Evolutionary conservation across 371 early-diverging fungal species (phyloP).

Genomic region (Apophysomyces ossiformis): DNA sequence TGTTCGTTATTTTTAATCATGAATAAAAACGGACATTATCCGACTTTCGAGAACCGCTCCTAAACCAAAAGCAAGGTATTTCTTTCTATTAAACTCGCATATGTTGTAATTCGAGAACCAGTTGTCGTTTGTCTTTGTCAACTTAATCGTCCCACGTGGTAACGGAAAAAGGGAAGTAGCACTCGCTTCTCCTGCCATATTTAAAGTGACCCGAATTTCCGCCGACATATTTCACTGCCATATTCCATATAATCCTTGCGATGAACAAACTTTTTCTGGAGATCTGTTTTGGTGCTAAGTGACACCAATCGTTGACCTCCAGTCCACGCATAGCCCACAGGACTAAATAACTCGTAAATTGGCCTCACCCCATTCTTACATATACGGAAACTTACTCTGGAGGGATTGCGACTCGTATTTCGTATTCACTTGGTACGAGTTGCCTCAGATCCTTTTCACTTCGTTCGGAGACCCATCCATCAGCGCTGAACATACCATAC

Average conservation of each 20-base stretch:
- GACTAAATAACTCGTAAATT: conserved; percentile 30
- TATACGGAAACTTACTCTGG: conserved; percentile 54
- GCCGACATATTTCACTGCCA: conserved; percentile 58
- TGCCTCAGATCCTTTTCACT: conserved; percentile 66
- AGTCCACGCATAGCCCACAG: conserved; percentile 59
- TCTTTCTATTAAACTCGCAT: background rate
- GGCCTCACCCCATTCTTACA: background rate
- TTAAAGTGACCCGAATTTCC: conserved; percentile 39
- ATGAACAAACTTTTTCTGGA: conserved; percentile 53
- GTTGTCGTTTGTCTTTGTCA: conserved; percentile 1
- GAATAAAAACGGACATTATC: background rate
- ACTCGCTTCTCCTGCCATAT: conserved; percentile 11
- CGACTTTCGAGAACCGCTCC: background rate
- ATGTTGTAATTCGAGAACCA: too few relatives aligned
- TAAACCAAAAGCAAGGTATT: background rate
- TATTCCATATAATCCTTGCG: conserved; percentile 65
- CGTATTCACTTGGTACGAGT: conserved; percentile 65
- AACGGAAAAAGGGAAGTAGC: background rate
- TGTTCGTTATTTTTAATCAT: background rate
- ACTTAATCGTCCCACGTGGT: conserved; percentile 1
- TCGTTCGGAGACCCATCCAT: background rate
- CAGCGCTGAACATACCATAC: background rate
- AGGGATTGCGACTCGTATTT: conserved; percentile 65
- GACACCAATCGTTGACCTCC: conserved; percentile 55
- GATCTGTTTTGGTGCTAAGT: conserved; percentile 45